Percentiles rank a stretch among this genome's conserved stretches.
Conservation (phyloP, 2,329 filamentous ascomycete species). For the Colletotrichum neosansevieriae region DNA sequence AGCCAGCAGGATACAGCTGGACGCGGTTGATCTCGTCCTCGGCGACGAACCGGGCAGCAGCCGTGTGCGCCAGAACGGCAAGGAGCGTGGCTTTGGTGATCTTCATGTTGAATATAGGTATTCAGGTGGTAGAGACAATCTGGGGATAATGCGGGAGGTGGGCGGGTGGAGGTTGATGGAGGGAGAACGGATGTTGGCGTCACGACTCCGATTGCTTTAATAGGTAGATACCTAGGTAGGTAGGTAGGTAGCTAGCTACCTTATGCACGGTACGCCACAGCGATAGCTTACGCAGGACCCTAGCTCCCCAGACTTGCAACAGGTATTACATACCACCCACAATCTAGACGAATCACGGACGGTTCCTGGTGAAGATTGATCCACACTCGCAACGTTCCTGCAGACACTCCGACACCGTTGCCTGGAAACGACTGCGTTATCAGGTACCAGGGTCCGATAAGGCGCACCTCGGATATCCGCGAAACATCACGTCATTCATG, state of each 20-base stretch:
- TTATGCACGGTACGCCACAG: slow-evolving; percentile 16
- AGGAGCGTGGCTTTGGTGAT: slow-evolving; percentile 64
- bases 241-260: too few relatives aligned
- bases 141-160: slow-evolving; percentile 27
- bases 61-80: slow-evolving; percentile 66
- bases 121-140: neutral
- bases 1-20: slow-evolving; percentile 59
- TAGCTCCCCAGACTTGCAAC: slow-evolving; percentile 19
- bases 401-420: slow-evolving; percentile 10
- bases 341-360: slow-evolving; percentile 7
- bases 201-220: slow-evolving; percentile 11
- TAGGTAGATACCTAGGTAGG: neutral
- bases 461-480: slow-evolving; percentile 25
- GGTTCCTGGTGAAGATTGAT: neutral
- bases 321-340: slow-evolving; percentile 4
- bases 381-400: slow-evolving; percentile 5
- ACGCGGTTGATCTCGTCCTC: slow-evolving; percentile 63
- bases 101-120: slow-evolving; percentile 58
- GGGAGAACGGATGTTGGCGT: slow-evolving; percentile 4
- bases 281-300: slow-evolving; percentile 21
- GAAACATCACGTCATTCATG: too few relatives aligned
- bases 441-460: slow-evolving; percentile 15
- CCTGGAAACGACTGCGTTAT: slow-evolving; percentile 16
- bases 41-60: slow-evolving; percentile 69
- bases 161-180: slow-evolving; percentile 25